Base-by-base conservation (phyloP, 2,329 filamentous ascomycete genomes). In the Plenodomus biglobosus region DNA sequence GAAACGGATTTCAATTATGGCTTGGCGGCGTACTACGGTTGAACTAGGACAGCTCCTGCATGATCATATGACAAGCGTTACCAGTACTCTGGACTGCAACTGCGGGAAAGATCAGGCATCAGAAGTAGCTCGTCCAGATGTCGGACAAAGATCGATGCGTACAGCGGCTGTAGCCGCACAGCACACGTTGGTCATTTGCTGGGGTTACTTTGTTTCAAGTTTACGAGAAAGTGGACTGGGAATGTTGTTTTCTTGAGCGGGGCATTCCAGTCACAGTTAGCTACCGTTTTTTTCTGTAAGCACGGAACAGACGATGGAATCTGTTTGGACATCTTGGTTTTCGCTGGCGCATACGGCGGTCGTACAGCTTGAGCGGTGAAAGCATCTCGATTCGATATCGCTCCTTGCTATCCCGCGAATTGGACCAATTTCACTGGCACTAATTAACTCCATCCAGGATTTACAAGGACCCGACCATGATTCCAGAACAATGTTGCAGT, bases 41-140 rank as follows among this genome's bases (percentile, higher is more conserved):
- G 47, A 45, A 48, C 58, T 51, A 54, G 51, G 58, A 60, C 48
- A 48, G 52, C 43, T 50, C 49, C 48, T 47, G 27, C 27, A 32
- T 58, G 62, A 63, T 70, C 67, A 70, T 64, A 63, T 69, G 67
- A 70, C 61, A 50, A 40, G 48, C 50, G 39, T 53, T 56, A 56
- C 64, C 65, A 60, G 59, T 58, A 46, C 49, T 44, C 53, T 59
- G 62, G 62, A 52, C 55, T 54, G 48, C 51, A 51, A 53, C 46
- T 38, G 56, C 52, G 50, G 57, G 46, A 55, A 41, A 40, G 45
- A 42, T 53, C 48, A 61, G 48, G 59, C 45, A 49, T 42, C 42
- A 45, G 52, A 35, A 32, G 44, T 48, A 20, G 53, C 52, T 42
- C 46, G 48, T 50, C 56, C 46, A 39, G 35, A 37, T 40, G 36